Percentiles rank a stretch among this genome's conserved stretches.
These are phyloP conservation scores for Chalciporus piperatus DNA, from an alignment of 768 basidiomycete species.

Conservation along the genomic window DNA sequence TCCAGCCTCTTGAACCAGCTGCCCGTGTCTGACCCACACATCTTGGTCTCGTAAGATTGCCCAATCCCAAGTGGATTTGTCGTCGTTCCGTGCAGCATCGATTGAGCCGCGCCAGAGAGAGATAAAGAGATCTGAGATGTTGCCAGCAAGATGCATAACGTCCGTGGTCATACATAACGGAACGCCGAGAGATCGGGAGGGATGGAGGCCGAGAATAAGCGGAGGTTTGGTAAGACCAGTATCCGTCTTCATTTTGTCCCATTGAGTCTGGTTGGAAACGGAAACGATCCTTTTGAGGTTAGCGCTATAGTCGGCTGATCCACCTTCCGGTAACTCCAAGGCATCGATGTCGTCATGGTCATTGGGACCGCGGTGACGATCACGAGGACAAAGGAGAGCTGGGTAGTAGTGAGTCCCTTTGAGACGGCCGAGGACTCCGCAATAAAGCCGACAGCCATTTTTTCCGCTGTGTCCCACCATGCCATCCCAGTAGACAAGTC, in stretches of 20 bases:
- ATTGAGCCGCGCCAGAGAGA: conserved; percentile 24
- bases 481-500: conserved; percentile 30
- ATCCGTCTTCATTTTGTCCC: conserved; percentile 21
- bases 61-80: conserved; percentile 31
- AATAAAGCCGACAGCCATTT: conserved; percentile 36
- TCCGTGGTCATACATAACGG: conserved; percentile 39
- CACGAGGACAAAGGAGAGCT: conserved; percentile 24
- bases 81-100: conserved; percentile 14
- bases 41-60: conserved; percentile 19
- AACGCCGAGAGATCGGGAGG: conserved; percentile 20
- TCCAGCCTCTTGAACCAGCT: conserved; percentile 4
- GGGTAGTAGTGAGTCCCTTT: conserved; percentile 36
- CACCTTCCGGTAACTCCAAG: conserved; percentile 7
- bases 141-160: conserved; percentile 40
- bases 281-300: neutral
- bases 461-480: conserved; percentile 33
- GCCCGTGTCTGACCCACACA: conserved; percentile 19
- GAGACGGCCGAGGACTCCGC: conserved; percentile 26
- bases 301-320: conserved; percentile 5
- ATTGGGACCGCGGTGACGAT: conserved; percentile 24
- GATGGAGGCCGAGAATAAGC: conserved; percentile 35
- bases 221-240: conserved; percentile 37
- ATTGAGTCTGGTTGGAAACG: conserved; percentile 21
- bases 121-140: conserved; percentile 24
- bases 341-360: conserved; percentile 32